A percentile compares a stretch with the other conserved stretches of the same genome.
phyloP scores from a whole-genome alignment of 805 yeast genomes.

The Schwanniomyces yamadae region DNA sequence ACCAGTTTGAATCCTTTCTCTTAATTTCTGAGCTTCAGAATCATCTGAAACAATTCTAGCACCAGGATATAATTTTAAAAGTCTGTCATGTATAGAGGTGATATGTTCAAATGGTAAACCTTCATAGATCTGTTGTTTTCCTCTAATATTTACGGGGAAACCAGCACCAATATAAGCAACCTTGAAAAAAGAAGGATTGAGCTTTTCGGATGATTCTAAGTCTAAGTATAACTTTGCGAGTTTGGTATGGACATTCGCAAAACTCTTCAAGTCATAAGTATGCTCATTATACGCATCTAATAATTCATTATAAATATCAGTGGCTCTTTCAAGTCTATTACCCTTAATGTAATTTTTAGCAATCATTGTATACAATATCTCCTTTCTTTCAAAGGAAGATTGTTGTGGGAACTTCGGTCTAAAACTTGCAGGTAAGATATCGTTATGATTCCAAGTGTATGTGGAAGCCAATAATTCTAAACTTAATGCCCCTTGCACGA shows the following conservation, averaged over 20 bases:
- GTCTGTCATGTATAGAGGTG: conserved; percentile 74
- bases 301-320: conserved; percentile 73
- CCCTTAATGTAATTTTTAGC: conserved; percentile 72
- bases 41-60: conserved; percentile 66
- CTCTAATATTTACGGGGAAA: conserved; percentile 74
- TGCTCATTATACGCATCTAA: conserved; percentile 70
- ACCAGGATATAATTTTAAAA: conserved; percentile 76
- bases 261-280: conserved; percentile 73
- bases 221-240: conserved; percentile 66
- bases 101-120: conserved; percentile 87
- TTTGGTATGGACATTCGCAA: conserved; percentile 67
- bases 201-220: conserved; percentile 66
- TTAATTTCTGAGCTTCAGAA: conserved; percentile 52
- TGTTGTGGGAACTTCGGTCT: conserved; percentile 80
- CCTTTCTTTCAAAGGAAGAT: conserved; percentile 78
- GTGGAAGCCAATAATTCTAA: conserved; percentile 76
- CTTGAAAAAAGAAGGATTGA: conserved; percentile 74
- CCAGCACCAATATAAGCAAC: conserved; percentile 82
- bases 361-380: conserved; percentile 63
- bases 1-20: conserved; percentile 59
- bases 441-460: conserved; percentile 68
- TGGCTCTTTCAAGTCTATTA: conserved; percentile 73
- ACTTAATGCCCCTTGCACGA: conserved; percentile 80
- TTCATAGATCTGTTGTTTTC: conserved; percentile 77
- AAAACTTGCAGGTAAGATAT: conserved; percentile 51